Conservation (phyloP, 495 filamentous ascomycete species). For the Hypoxylon fuscum region DNA sequence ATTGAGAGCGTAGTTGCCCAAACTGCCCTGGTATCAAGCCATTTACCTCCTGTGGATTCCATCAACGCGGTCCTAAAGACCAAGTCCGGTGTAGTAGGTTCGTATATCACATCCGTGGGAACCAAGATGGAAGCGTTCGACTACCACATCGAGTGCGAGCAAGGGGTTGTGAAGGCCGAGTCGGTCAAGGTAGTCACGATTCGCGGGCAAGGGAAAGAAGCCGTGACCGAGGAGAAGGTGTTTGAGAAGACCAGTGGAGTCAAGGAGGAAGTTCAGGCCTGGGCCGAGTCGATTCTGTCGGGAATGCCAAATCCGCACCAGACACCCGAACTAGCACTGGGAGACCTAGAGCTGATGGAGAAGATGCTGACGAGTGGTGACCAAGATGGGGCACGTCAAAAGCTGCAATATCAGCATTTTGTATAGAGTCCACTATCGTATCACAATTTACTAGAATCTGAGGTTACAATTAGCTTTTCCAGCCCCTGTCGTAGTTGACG, state of each 20-base stretch:
- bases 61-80: constrained; percentile 71
- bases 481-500: constrained; percentile 62
- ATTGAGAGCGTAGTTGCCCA: constrained; percentile 65
- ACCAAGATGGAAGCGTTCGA: constrained; percentile 63
- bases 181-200: constrained; percentile 50
- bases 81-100: constrained; percentile 68
- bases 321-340: constrained; percentile 71
- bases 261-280: constrained; percentile 70
- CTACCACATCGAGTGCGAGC: constrained; percentile 62
- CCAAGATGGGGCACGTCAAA: constrained; percentile 58
- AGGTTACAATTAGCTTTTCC: constrained; percentile 45
- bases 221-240: constrained; percentile 59
- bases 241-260: constrained; percentile 67
- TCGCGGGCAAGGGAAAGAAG: constrained; percentile 52
- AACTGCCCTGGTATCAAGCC: constrained; percentile 62
- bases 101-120: constrained; percentile 68
- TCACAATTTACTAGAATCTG: constrained; percentile 39
- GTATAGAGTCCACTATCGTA: constrained; percentile 10
- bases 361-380: constrained; percentile 72
- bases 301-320: constrained; percentile 64
- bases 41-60: constrained; percentile 80
- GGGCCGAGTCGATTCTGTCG: constrained; percentile 64
- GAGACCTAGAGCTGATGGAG: constrained; percentile 74
- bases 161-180: constrained; percentile 59
- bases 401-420: constrained; percentile 44